Conservation (phyloP, 129 eudicot genomes). For the Chrysanthemum seticuspe region DNA sequence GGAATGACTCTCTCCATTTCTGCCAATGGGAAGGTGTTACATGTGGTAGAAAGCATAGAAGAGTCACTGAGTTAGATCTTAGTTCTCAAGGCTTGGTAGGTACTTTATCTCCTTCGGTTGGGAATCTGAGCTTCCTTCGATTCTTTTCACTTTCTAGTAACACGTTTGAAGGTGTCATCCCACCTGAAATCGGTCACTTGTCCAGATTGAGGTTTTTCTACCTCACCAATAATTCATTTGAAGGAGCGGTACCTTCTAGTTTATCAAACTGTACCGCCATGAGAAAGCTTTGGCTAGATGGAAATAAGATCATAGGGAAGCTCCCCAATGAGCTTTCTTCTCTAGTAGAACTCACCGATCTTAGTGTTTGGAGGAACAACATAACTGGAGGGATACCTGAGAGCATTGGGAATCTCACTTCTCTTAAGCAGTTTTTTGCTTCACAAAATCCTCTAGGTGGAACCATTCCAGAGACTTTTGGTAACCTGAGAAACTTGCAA, state of each 20-base stretch:
- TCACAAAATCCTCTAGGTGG: slow-evolving; percentile 28
- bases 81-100: slow-evolving; percentile 27
- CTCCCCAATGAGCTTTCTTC: slow-evolving; percentile 34
- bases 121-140: slow-evolving; percentile 46
- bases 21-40: slow-evolving; percentile 39
- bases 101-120: slow-evolving; percentile 42
- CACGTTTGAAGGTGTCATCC: slow-evolving; percentile 35
- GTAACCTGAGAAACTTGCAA: slow-evolving; percentile 23
- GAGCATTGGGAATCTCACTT: slow-evolving; percentile 37
- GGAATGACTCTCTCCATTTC: slow-evolving; percentile 35
- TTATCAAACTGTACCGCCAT: slow-evolving; percentile 41
- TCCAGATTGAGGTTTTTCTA: slow-evolving; percentile 19
- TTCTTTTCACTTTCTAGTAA: slow-evolving; percentile 26
- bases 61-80: slow-evolving; percentile 34
- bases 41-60: slow-evolving; percentile 32
- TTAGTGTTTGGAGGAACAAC: slow-evolving; percentile 11
- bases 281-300: not conserved
- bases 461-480: slow-evolving; percentile 28
- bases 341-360: slow-evolving; percentile 21
- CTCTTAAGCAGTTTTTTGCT: slow-evolving; percentile 27
- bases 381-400: slow-evolving; percentile 41
- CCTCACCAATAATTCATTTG: slow-evolving; percentile 34
- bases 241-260: slow-evolving; percentile 38
- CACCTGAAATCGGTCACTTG: slow-evolving; percentile 42
- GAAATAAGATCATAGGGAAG: slow-evolving; percentile 36